Evolutionary conservation across 2,329 filamentous ascomycete species (phyloP).

Genomic region (Fusarium marasasianum): DNA sequence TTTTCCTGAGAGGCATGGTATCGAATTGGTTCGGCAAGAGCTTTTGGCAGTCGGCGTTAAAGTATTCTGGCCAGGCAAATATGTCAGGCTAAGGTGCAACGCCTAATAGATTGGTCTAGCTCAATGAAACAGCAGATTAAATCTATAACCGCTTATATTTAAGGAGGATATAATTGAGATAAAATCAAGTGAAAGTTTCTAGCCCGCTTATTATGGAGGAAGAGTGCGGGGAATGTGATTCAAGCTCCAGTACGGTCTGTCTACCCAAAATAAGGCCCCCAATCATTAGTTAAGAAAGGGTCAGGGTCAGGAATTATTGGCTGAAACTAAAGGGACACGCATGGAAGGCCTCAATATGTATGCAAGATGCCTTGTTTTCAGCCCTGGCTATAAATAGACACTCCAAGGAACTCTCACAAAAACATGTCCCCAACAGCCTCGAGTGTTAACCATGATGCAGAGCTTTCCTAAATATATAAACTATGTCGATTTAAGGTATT

Average conservation of each 20-base stretch:
- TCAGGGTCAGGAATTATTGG: rapidly evolving
- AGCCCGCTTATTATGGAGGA: rapidly evolving
- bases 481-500: rapidly evolving
- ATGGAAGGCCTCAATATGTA: rapidly evolving
- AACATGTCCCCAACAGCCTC: background rate
- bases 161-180: background rate
- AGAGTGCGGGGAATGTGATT: background rate
- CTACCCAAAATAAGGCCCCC: rapidly evolving
- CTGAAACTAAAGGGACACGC: rapidly evolving
- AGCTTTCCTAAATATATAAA: rapidly evolving
- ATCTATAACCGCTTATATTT: rapidly evolving
- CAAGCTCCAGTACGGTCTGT: background rate
- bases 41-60: rapidly evolving
- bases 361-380: background rate
- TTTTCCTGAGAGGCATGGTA: rapidly evolving
- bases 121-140: rapidly evolving
- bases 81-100: background rate
- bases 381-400: background rate
- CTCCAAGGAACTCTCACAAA: rapidly evolving
- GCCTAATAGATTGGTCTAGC: rapidly evolving
- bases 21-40: rapidly evolving
- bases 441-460: background rate
- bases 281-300: rapidly evolving
- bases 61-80: rapidly evolving
- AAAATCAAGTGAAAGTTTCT: rapidly evolving